phyloP scores from a whole-genome alignment of 163 green algal genomes.

The Scenedesmus sp. region DNA sequence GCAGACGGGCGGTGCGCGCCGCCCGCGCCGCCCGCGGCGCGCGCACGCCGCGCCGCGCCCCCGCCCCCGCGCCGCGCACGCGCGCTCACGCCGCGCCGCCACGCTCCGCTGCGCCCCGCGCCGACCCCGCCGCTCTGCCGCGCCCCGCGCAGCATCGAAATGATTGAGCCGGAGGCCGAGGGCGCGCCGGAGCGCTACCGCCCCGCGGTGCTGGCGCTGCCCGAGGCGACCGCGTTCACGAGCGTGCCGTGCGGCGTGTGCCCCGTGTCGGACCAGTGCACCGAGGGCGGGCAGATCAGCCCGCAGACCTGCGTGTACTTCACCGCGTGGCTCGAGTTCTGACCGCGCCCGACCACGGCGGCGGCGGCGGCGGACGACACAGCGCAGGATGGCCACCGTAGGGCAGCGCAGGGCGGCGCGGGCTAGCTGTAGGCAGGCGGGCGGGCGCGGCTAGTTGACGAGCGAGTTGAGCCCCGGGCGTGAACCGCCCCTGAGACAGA shows the following conservation, averaged over 20 bases:
- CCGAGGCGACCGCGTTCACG: conserved; percentile 70
- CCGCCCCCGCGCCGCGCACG: too few species aligned
- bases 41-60: too few species aligned
- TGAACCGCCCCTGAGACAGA: too few species aligned
- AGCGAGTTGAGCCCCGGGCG: too few species aligned
- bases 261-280: conserved; percentile 84
- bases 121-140: neutral
- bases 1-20: conserved; percentile 67
- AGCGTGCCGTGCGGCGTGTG: conserved; percentile 90
- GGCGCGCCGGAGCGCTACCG: conserved; percentile 43
- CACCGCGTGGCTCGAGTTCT: conserved; percentile 80
- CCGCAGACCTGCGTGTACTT: conserved; percentile 89
- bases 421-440: too few species aligned
- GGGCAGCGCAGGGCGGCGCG: too few species aligned
- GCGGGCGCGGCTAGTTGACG: too few species aligned
- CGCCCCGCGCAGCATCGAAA: conserved; percentile 46
- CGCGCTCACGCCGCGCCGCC: too few species aligned
- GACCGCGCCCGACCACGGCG: too few species aligned
- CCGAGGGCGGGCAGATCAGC: conserved; percentile 76
- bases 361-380: too few species aligned
- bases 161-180: conserved; percentile 44
- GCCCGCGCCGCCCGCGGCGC: too few species aligned
- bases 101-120: neutral
- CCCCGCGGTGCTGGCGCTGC: conserved; percentile 44
- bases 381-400: too few species aligned